Base-by-base conservation (phyloP, 371 early-diverging fungal species). In the Apophysomyces sp. region DNA sequence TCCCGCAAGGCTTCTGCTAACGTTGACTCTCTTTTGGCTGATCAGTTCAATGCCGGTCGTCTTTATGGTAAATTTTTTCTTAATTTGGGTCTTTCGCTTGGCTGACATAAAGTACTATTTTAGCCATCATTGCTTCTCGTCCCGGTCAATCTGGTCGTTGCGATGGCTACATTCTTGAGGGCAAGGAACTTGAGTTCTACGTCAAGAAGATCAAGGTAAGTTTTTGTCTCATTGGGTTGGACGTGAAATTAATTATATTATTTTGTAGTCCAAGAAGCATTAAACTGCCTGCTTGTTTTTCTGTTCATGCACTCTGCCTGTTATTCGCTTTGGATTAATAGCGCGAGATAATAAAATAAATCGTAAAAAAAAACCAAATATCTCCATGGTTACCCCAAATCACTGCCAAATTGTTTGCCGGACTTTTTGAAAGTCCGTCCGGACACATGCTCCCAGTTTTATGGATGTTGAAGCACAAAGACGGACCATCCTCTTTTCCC, bases 131-230 rank as follows among this genome's bases (percentile, higher is more conserved):
- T 77, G 79, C 97, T 49, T 98, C 99, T 66, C 96, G 99, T 77
- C 99, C 99, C 34, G 99, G 99, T 70, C 99, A 99, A 88, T 90
- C 92, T 70, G 99, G 99, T 71, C 95, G 95, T 74, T 89, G 92
- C 67, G 99, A 99, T 80, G 99, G 99, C 58, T 96, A 98, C 89
- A 93, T 99, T 70, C 90, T 99, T 55, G 99, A 99, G 83, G 99
- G 99, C 69, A 94, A 96, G 78, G 97, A 98, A 85, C 94, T 98
- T 60, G 92, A 95, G 54, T 98, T 98, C 90, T 98, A 98, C 88
- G 72, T 92, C 77, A 86, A 89, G 71, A 94, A 94, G 89, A 86
- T 98, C 79, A 95, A 94, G 88, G 79, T 78, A 69, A 62, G 52
- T 13, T 44, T 57, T 56, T 62, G 16, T 41, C 27, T 30, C 15